Base-by-base conservation (phyloP, 208 protist species). In the Wallacemonas rigidus region DNA sequence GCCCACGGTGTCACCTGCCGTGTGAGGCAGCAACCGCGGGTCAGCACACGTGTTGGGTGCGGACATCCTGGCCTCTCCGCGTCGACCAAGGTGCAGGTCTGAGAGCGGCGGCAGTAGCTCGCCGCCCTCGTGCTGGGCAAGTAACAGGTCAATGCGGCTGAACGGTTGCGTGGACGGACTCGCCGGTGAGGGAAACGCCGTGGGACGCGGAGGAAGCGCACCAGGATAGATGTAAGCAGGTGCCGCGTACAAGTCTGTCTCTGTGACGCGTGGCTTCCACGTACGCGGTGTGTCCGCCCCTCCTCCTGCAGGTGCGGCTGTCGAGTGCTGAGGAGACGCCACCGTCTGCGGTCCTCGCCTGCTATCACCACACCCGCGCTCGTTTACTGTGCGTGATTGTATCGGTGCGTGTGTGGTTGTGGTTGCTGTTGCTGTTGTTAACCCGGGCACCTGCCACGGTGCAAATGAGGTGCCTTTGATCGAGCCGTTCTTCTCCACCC, bases 361-460 rank as follows among this genome's bases (percentile, higher is more conserved):
- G 26, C 26, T 26, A 26, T 26, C 26, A 0, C 26, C 26, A 0
- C 26, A 26, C 26, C 26, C 26, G 26, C 26, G 26, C 26, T 26
- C 26, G 26, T 26, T 26, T 26, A 26, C 26, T 26, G 26, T 26
- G 26, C 15, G 5, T 6, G 17, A 43, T 62, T 62, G 56, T 43
- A 38, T 62, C 6, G 8, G 9, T 62, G 56, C 38, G 36, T 36
- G 56, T 41, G 26, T 26, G 26, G 26, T 26, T 26, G 26, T 26
- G 26, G 26, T 26, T 26, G 26, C 26, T 26, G 26, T 26, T 26
- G 26, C 26, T 26, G 38, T 53, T 65, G 60, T 4, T 65, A 65
- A 53, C 60, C 60, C 60, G 60, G 60, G 60, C 60, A 65, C 60
- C 60, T 65, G 60, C 60, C 60, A 65, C 6, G 4, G 40, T 41